phyloP scores from a whole-genome alignment of 2,329 filamentous ascomycete species.

The Apiospora sp. region DNA sequence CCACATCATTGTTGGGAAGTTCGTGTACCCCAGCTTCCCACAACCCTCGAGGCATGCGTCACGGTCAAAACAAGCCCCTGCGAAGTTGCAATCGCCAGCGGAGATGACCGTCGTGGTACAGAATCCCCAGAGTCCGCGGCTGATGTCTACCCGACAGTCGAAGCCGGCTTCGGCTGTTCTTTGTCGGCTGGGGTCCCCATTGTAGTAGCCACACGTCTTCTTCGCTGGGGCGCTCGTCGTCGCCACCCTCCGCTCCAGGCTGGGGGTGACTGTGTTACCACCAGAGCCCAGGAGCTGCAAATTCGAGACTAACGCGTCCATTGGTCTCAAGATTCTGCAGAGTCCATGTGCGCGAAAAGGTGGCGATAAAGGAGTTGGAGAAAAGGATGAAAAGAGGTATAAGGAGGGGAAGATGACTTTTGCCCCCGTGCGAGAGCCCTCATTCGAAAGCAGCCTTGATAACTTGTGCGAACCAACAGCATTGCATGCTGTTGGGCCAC shows the following conservation, averaged over 20 bases:
- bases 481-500: background rate
- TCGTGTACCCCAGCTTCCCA: conserved; percentile 34
- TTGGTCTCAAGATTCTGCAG: background rate
- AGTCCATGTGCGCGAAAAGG: background rate
- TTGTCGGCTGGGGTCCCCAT: conserved; percentile 40
- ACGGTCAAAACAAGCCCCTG: conserved; percentile 45
- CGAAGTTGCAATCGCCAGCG: conserved; percentile 49
- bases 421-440: background rate
- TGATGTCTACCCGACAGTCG: conserved; percentile 46
- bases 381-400: background rate
- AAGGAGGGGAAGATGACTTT: background rate
- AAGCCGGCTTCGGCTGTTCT: conserved; percentile 45
- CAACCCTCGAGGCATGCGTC: conserved; percentile 44
- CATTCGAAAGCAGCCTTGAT: background rate
- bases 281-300: background rate
- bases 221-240: background rate
- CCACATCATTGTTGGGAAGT: conserved; percentile 47
- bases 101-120: conserved; percentile 46
- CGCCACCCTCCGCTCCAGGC: background rate
- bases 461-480: background rate
- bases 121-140: conserved; percentile 48
- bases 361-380: background rate
- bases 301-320: background rate
- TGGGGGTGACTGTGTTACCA: background rate
- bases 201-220: conserved; percentile 39